Base-by-base conservation (phyloP, 106 monocot species). In the Dendrobium chrysotoxum region DNA sequence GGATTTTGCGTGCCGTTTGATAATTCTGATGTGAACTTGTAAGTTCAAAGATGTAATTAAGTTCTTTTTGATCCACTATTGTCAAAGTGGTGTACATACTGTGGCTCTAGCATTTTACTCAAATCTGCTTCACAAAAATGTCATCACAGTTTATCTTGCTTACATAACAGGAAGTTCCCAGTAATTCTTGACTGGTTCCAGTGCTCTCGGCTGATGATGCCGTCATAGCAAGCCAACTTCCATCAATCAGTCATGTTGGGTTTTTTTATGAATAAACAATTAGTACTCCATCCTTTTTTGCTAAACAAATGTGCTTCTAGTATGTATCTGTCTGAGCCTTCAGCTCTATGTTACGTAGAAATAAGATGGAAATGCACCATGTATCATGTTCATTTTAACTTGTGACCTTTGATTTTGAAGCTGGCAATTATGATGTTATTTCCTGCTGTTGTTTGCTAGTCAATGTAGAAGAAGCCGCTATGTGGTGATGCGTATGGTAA, bases 151-250 rank as follows among this genome's bases (percentile, higher is more conserved):
- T 70, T 35, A 70, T 70, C 26, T 70, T 70, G 35, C 11, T 31
- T 31, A 13, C 17, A 10, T 70, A 35, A 70, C 70, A 70, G 70
- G 70, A 70, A 70, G 70, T 35, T 70, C 70, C 35, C 70, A 70
- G 70, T 70, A 70, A 70, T 50, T 65, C 23, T 23, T 65, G 64
- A 23, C 64, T 7, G 7, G 64, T 2, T 65, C 25, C 64, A 26
- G 64, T 8, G 6, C 25, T 11, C 6, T 65, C 64, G 50, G 50
- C 21, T 7, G 20, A 61, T 61, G 61, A 61, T 17, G 3, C 70
- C 16, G 4, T 28, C 16, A 13, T 1, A 70, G 0, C 13, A 28
- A 25, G 10, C 11, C 1, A 5, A 23, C 35, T 35, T 35, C 7
- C 35, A 35, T 70, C 70, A 1, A 35, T 70, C 70, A 1, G 16